Evolutionary conservation across 139 green algal species (phyloP).

Genomic region (Nannochloris sp.): DNA sequence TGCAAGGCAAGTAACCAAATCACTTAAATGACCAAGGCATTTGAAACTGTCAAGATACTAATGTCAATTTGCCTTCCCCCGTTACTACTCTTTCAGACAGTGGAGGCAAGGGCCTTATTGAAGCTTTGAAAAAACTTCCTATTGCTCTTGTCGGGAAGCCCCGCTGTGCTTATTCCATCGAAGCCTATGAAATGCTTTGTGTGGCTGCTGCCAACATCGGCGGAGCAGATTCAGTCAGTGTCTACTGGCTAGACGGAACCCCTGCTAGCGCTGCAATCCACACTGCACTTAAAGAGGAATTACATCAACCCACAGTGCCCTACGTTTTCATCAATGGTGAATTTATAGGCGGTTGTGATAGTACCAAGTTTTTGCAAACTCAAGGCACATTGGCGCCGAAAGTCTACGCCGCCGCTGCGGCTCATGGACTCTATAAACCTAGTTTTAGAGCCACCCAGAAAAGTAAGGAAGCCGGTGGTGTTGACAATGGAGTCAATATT

Average conservation of each 20-base stretch:
- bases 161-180: conserved; percentile 1
- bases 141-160: not conserved
- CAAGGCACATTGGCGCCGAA: not conserved
- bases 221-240: not conserved
- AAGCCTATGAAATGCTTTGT: conserved; percentile 1
- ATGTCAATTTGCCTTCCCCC: no score
- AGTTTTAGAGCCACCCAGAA: not conserved
- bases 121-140: conserved; percentile 1
- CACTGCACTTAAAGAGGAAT: conserved; percentile 1
- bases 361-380: not conserved
- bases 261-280: not conserved
- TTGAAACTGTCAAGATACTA: no score
- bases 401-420: not conserved
- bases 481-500: no score
- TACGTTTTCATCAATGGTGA: conserved; percentile 7
- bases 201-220: not conserved
- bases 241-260: conserved; percentile 1
- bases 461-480: not conserved
- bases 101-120: not conserved
- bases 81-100: not conserved
- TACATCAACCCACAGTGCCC: conserved; percentile 4
- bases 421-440: not conserved
- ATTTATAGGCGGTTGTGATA: conserved; percentile 14
- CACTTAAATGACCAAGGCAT: no score
- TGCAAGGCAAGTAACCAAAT: no score